These are phyloP conservation scores for Chytriomyces hyalinus DNA, from an alignment of 192 early-diverging fungal species.

Conservation along the genomic window DNA sequence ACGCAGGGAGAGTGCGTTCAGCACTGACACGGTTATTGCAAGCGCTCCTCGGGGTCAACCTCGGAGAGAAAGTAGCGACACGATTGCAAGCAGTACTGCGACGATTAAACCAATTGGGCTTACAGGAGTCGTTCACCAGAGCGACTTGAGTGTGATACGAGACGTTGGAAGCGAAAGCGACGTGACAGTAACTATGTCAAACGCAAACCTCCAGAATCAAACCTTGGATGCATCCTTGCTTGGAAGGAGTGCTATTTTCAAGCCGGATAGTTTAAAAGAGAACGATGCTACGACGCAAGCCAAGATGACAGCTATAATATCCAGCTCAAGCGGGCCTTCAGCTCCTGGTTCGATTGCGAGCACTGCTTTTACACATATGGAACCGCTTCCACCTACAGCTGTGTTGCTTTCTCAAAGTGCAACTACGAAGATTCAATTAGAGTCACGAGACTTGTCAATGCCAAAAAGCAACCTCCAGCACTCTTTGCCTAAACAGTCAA, in stretches of 20 bases:
- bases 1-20: background rate
- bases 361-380: background rate
- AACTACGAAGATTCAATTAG: background rate
- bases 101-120: background rate
- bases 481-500: background rate
- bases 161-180: background rate
- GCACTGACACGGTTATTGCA: background rate
- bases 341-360: background rate
- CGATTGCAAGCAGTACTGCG: background rate
- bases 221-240: background rate
- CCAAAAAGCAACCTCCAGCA: background rate
- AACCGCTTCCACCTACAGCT: background rate
- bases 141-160: background rate
- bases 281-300: background rate
- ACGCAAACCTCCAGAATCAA: background rate
- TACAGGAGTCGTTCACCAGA: background rate
- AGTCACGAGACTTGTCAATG: background rate
- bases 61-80: background rate
- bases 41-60: background rate
- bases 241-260: background rate
- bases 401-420: background rate
- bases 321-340: too few species aligned
- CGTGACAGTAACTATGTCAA: background rate
- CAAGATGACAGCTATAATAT: background rate
- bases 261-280: background rate